A percentile compares a stretch with the other conserved stretches of the same genome.
Conservation (phyloP, 2,329 filamentous ascomycete species). For the Capronia coronata region DNA sequence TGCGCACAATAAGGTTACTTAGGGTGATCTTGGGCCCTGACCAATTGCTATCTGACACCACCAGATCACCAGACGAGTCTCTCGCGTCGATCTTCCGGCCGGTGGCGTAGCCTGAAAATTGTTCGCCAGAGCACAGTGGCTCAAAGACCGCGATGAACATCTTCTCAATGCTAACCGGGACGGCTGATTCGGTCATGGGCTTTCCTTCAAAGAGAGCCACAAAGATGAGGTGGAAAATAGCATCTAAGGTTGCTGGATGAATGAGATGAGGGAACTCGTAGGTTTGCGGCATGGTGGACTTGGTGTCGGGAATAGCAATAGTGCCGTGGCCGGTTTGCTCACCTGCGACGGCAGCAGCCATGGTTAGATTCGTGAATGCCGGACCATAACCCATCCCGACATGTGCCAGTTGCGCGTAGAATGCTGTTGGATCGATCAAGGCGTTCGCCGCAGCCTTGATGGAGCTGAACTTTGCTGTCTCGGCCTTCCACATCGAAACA, state of each 20-base stretch:
- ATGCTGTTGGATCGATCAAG: no score
- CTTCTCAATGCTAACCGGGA: conserved; percentile 12
- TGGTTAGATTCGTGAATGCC: conserved; percentile 29
- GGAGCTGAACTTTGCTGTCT: background rate
- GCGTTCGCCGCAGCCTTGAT: no score
- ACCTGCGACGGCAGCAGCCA: conserved; percentile 12
- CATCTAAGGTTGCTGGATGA: conserved; percentile 33
- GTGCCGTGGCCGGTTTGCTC: conserved; percentile 24
- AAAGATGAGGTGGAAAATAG: conserved; percentile 32
- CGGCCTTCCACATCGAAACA: background rate
- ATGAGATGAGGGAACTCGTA: conserved; percentile 30
- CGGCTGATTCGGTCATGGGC: conserved; percentile 11
- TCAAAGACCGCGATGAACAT: conserved; percentile 10
- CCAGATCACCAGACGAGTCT: background rate
- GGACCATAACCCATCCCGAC: conserved; percentile 32
- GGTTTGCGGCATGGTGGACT: conserved; percentile 29
- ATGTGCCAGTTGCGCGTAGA: background rate
- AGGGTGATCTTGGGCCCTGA: background rate
- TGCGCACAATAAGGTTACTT: no score
- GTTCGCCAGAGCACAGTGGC: background rate
- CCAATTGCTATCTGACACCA: background rate
- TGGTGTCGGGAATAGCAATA: conserved; percentile 27
- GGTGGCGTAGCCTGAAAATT: background rate
- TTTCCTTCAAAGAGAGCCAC: conserved; percentile 18
- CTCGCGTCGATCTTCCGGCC: background rate